Conservation (phyloP, 306 rosid species). For the Urtica urens region DNA sequence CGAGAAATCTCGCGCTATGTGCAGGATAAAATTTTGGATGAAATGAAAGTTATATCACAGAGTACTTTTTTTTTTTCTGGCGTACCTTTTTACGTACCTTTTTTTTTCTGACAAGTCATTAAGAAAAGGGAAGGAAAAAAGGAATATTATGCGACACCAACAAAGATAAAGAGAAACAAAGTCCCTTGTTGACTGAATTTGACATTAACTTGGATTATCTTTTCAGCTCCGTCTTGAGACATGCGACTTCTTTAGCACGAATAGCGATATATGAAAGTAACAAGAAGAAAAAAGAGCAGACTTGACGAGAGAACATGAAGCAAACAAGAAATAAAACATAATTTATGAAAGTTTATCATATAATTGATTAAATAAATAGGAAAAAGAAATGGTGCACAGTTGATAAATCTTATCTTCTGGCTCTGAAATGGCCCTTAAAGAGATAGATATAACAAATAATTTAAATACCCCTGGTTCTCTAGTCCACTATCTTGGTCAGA, state of each 20-base stretch:
- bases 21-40: no score
- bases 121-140: no score
- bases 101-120: no score
- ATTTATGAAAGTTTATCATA: no score
- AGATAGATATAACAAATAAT: constrained; percentile 17
- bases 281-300: neutral
- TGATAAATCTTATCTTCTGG: constrained; percentile 35
- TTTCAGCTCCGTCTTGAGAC: no score
- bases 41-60: no score
- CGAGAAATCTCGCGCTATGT: no score
- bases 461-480: constrained; percentile 21
- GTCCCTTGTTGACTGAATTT: neutral
- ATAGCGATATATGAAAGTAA: neutral
- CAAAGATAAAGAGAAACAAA: no score
- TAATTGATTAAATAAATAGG: neutral
- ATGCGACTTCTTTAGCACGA: neutral
- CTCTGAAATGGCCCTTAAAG: constrained; percentile 28
- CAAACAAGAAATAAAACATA: constrained; percentile 9
- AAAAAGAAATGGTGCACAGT: constrained; percentile 9
- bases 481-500: constrained; percentile 20
- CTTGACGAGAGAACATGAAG: constrained; percentile 14
- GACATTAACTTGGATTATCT: no score
- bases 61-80: no score
- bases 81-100: no score
- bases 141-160: no score